Conservation (phyloP, 305 asterid genomes). For the Nicotiana rustica region DNA sequence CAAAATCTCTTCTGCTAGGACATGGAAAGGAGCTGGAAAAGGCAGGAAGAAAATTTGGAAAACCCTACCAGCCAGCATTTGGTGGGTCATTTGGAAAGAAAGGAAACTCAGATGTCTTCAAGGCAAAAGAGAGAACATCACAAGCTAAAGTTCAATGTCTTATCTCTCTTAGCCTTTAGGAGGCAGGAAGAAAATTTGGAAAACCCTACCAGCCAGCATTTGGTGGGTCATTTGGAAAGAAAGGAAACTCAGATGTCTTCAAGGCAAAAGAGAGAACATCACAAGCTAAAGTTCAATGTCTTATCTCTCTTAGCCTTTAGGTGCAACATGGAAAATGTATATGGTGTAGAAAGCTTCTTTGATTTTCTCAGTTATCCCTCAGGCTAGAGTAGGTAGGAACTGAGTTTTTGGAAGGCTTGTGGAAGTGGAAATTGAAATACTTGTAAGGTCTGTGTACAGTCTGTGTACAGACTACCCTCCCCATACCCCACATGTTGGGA, state of each 20-base stretch:
- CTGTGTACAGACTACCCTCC: too few relatives aligned
- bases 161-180: slow-evolving; percentile 7
- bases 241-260: slow-evolving; percentile 1
- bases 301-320: slow-evolving; percentile 5
- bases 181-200: too few relatives aligned
- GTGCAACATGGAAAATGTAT: slow-evolving; percentile 7
- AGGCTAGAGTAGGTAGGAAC: neutral
- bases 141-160: neutral
- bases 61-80: neutral
- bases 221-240: neutral
- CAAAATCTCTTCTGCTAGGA: too few relatives aligned
- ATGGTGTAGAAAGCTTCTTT: neutral
- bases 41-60: too few relatives aligned
- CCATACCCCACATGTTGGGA: too few relatives aligned
- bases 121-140: slow-evolving; percentile 15
- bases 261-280: slow-evolving; percentile 19
- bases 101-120: slow-evolving; percentile 7
- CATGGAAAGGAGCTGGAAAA: too few relatives aligned
- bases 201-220: too few relatives aligned
- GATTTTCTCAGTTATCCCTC: slow-evolving; percentile 21
- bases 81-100: neutral
- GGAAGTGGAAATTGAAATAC: slow-evolving; percentile 4
- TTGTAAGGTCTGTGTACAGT: neutral
- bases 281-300: neutral
- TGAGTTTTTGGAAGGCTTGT: neutral